Base-by-base conservation (phyloP, 108 stramenopile genomes). In the Fragilariopsis cylindrus region DNA sequence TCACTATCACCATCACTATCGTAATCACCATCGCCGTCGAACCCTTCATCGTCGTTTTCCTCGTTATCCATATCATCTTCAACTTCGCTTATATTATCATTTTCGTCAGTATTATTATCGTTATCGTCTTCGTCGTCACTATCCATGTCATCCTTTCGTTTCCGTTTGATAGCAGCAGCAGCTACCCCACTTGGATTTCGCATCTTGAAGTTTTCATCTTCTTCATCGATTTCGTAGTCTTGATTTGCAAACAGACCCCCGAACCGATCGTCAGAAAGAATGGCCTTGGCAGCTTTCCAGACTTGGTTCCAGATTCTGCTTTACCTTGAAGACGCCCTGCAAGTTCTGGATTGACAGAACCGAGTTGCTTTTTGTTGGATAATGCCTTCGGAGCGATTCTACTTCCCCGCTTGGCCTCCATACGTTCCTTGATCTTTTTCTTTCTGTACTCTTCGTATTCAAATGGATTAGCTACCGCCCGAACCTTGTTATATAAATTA, bases 401-500 rank as follows among this genome's bases (percentile, higher is more conserved):
- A 80, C 97, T 92, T 43, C 90, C 77, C 53, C 96, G 82, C 76
- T 93, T 90, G 74, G 97, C 93, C 75, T 97, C 92, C 87, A 95
- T 70, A 41, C 89, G 71, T 70, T 97, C 90, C 75, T 90, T 92
- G 74, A 98, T 85, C 76, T 96, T 96, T 76, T 92, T 84, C 73
- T 94, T 92, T 4, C 95, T 90, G 70, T 96, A 98, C 74, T 97
- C 96, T 81, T 97, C 97, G 81, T 97, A 98, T 71, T 96, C 99
- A 67, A 96, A 96, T 54, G 99, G 99, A 75, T 97, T 94, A 47
- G 96, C 92, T 16, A 98, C 97, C 42, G 98, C 96, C 43, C 90
- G 77, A 54, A 97, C 84, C 49, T 90, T 88, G 62, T 94, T 94
- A 87, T 98, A 98, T 2, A 99, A 89, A 43, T 90, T 87, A 48